These are phyloP conservation scores for Naganishia vaughanmartiniae DNA, from an alignment of 768 basidiomycete genomes.

Conservation along the genomic window DNA sequence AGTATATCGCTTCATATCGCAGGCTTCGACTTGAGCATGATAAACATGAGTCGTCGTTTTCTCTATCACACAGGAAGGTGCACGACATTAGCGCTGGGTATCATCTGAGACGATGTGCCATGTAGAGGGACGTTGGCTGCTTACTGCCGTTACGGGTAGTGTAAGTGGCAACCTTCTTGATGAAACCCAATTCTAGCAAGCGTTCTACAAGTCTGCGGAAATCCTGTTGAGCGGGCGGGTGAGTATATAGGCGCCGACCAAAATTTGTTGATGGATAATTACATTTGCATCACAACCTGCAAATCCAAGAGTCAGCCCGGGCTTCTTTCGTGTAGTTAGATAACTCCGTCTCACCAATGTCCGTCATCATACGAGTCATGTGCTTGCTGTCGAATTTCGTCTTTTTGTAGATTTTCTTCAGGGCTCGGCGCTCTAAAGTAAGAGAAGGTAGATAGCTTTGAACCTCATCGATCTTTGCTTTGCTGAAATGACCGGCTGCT, in stretches of 20 bases:
- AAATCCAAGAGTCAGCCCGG: neutral
- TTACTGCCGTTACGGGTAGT: conserved; percentile 4
- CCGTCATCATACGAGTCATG: neutral
- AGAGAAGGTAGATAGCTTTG: conserved; percentile 21
- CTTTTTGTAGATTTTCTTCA: conserved; percentile 23
- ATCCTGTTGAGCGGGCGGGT: neutral
- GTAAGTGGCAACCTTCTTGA: neutral
- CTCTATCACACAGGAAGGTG: neutral
- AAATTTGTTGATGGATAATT: neutral
- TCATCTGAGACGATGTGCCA: too few relatives aligned
- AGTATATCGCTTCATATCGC: conserved; percentile 8
- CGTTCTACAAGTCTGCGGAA: conserved; percentile 4
- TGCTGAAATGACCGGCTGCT: conserved; percentile 14
- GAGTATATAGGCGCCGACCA: too few relatives aligned
- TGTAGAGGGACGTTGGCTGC: neutral
- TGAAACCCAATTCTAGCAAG: neutral
- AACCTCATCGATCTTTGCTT: neutral
- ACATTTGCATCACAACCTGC: conserved; percentile 15
- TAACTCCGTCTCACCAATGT: conserved; percentile 11
- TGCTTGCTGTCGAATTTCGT: conserved; percentile 4
- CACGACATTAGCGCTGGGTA: too few relatives aligned
- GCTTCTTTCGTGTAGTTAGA: neutral
- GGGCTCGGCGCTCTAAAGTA: conserved; percentile 17
- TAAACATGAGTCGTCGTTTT: neutral
- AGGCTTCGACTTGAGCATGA: neutral